These are phyloP conservation scores for Orbilia javanica DNA, from an alignment of 2,329 filamentous ascomycete species.

Conservation along the genomic window DNA sequence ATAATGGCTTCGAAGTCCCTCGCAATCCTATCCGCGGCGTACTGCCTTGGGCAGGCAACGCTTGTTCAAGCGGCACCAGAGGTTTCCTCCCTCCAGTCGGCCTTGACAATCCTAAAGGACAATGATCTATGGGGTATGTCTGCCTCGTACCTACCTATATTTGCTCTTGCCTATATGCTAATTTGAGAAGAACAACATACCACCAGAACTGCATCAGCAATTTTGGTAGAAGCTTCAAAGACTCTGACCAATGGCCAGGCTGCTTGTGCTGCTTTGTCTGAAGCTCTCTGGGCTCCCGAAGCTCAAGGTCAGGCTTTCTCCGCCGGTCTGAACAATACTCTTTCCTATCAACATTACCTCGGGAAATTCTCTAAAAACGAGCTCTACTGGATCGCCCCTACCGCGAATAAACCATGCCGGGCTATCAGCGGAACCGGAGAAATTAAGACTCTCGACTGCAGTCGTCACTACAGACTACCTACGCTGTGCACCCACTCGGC, in stretches of 20 bases:
- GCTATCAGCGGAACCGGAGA: conserved; percentile 63
- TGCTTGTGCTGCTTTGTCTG: conserved; percentile 20
- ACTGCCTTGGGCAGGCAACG: conserved; percentile 16
- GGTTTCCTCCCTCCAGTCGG: not conserved
- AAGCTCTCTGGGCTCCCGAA: conserved; percentile 28
- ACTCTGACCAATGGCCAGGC: not conserved
- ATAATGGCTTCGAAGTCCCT: conserved; percentile 28
- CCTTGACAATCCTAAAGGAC: conserved; percentile 19
- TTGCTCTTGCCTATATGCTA: not conserved
- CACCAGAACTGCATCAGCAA: conserved; percentile 18
- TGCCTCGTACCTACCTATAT: not conserved
- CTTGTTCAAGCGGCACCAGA: conserved; percentile 14
- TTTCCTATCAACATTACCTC: conserved; percentile 37
- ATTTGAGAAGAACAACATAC: conserved; percentile 21
- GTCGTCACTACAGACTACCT: conserved; percentile 61
- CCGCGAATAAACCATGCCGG: conserved; percentile 21
- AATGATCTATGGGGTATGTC: conserved; percentile 27
- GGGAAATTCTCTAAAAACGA: conserved; percentile 21
- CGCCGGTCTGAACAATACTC: conserved; percentile 19
- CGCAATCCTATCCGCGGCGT: conserved; percentile 9
- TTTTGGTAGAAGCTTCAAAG: conserved; percentile 27
- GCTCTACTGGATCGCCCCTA: conserved; percentile 20
- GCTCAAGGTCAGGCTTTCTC: not conserved
- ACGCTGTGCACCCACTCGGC: conserved; percentile 68
- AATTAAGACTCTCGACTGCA: conserved; percentile 58